Conservation (phyloP, 805 yeast genomes). For the Candida golubevii region DNA sequence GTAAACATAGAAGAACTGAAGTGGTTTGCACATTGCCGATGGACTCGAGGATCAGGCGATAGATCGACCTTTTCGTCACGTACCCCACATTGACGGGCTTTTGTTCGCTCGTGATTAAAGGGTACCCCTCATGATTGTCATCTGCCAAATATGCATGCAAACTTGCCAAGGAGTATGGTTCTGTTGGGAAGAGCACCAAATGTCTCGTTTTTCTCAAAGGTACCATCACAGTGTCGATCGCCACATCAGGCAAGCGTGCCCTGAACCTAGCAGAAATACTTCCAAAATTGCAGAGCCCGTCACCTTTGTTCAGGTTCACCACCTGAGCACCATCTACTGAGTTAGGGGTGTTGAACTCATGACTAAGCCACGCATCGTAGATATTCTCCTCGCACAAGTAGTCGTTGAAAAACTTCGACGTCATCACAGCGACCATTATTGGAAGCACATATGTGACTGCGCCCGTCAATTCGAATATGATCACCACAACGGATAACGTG, state of each 20-base stretch:
- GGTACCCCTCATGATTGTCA: conserved; percentile 42
- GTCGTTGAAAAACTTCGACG: conserved; percentile 70
- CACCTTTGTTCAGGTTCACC: conserved; percentile 35
- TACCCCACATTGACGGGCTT: conserved; percentile 33
- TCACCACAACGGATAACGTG: conserved; percentile 75
- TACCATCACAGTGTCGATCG: conserved; percentile 27
- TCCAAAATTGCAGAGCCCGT: conserved; percentile 33
- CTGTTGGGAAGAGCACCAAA: conserved; percentile 24
- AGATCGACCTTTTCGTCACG: conserved; percentile 27
- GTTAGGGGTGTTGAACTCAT: conserved; percentile 24
- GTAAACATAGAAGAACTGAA: conserved; percentile 11
- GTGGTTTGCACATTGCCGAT: conserved; percentile 16
- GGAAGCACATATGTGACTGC: conserved; percentile 82
- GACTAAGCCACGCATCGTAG: conserved; percentile 48
- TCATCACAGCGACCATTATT: conserved; percentile 77
- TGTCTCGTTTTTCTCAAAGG: conserved; percentile 27
- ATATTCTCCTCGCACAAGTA: conserved; percentile 54
- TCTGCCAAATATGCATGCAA: conserved; percentile 23
- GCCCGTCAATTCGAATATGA: conserved; percentile 80
- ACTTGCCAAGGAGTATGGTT: conserved; percentile 21
- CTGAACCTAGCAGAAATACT: conserved; percentile 25
- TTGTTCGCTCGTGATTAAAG: conserved; percentile 24
- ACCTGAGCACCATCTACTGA: conserved; percentile 4
- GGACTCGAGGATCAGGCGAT: conserved; percentile 10
- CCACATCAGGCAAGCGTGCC: conserved; percentile 31